A percentile compares a stretch with the other conserved stretches of the same genome.
phyloP scores from a whole-genome alignment of 1,139 yeast genomes.

The Pneumocystis carinii region DNA sequence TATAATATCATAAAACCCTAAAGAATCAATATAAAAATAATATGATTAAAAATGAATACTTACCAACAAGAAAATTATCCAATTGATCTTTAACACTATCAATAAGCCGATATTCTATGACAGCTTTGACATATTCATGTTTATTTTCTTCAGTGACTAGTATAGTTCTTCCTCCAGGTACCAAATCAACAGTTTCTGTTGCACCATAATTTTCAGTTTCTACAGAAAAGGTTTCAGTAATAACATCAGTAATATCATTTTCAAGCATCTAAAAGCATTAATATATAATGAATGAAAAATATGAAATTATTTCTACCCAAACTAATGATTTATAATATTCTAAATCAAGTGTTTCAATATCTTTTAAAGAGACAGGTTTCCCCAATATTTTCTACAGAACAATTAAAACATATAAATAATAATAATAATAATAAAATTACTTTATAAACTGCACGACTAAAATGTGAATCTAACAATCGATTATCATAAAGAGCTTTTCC shows the following conservation, averaged over 20 bases:
- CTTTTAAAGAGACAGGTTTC: slow-evolving; percentile 68
- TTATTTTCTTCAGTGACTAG: slow-evolving; percentile 85
- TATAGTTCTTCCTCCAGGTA: slow-evolving; percentile 68
- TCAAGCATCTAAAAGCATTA: slow-evolving; percentile 44
- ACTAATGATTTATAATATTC: slow-evolving; percentile 82
- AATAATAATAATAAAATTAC: neutral
- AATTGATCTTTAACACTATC: slow-evolving; percentile 77
- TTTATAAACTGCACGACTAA: slow-evolving; percentile 89
- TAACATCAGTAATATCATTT: slow-evolving; percentile 86
- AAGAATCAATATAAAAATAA: neutral
- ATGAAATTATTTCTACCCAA: slow-evolving; percentile 34
- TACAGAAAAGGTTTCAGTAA: slow-evolving; percentile 89
- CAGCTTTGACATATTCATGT: slow-evolving; percentile 68
- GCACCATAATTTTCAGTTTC: slow-evolving; percentile 93
- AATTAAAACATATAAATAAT: neutral
- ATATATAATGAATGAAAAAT: neutral
- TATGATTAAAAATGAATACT: slow-evolving; percentile 3
- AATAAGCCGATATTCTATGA: slow-evolving; percentile 76
- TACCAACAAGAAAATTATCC: slow-evolving; percentile 54
- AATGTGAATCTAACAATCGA: slow-evolving; percentile 83
- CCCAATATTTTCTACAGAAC: slow-evolving; percentile 43
- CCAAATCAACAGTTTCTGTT: slow-evolving; percentile 60
- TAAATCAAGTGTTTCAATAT: slow-evolving; percentile 86
- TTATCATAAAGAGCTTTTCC: slow-evolving; percentile 90
- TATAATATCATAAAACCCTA: slow-evolving; percentile 80